Evolutionary conservation across 805 yeast genomes (phyloP).

Genomic region (Candida pseudofarinosa): DNA sequence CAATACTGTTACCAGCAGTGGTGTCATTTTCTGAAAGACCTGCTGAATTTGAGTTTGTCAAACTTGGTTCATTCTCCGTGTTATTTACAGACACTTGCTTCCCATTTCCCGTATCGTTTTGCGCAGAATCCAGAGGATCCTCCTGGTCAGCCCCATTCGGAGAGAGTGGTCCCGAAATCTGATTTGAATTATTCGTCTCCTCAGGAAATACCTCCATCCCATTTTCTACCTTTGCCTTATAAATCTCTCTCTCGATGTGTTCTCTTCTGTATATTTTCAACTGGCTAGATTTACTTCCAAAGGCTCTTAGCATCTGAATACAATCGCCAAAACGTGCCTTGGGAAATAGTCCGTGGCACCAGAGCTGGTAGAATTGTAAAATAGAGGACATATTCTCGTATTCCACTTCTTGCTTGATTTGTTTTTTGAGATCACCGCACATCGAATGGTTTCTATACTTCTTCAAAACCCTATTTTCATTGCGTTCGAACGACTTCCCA

Average conservation of each 20-base stretch:
- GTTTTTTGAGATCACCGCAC: constrained; percentile 8
- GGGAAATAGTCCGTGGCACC: constrained; percentile 61
- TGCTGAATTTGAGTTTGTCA: neutral
- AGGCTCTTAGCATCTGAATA: constrained; percentile 46
- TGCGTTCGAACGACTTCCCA: constrained; percentile 19
- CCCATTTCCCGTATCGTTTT: neutral
- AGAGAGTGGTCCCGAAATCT: neutral
- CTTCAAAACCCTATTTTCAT: constrained; percentile 21
- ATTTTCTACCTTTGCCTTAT: constrained; percentile 22
- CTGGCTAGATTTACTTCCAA: constrained; percentile 41
- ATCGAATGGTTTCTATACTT: constrained; percentile 6
- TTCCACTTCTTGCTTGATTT: constrained; percentile 27
- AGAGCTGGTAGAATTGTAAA: constrained; percentile 40
- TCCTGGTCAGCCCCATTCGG: neutral
- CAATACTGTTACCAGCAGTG: neutral
- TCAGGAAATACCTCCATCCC: constrained; percentile 24
- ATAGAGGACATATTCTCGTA: constrained; percentile 30
- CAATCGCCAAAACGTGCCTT: constrained; percentile 76
- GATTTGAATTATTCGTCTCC: neutral
- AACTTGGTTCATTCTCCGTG: neutral
- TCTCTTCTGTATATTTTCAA: constrained; percentile 30
- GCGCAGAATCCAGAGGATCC: neutral
- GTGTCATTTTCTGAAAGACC: constrained; percentile 3
- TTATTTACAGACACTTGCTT: neutral
- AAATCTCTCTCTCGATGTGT: constrained; percentile 24